These are phyloP conservation scores for Boletus insuetus DNA, from an alignment of 768 basidiomycete genomes.

Conservation along the genomic window DNA sequence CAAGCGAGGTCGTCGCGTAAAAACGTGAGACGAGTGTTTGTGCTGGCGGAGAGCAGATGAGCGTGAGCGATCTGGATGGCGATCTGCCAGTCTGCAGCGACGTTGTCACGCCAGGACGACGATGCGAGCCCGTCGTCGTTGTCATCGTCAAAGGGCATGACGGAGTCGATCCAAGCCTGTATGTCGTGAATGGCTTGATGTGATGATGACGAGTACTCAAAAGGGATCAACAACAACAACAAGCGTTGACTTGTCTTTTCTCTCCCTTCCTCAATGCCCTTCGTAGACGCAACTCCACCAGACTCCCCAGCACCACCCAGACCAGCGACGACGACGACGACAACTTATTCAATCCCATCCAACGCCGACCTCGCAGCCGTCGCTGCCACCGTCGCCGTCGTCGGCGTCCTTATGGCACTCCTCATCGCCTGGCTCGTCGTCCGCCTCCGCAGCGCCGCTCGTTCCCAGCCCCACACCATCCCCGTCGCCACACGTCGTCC, in stretches of 20 bases:
- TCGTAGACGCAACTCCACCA: background rate
- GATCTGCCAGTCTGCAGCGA: conserved; percentile 52
- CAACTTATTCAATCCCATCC: conserved; percentile 13
- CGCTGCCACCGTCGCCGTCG: conserved; percentile 24
- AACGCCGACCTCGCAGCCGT: conserved; percentile 20
- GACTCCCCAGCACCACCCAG: background rate
- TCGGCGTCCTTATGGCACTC: conserved; percentile 23
- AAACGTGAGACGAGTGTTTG: conserved; percentile 55
- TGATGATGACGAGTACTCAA: background rate
- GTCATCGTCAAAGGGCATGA: conserved; percentile 8
- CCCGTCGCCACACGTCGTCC: conserved; percentile 2
- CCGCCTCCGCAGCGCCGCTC: conserved; percentile 19
- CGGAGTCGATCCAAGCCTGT: background rate
- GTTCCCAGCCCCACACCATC: background rate
- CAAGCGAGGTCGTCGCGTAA: conserved; percentile 59
- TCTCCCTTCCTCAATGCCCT: background rate
- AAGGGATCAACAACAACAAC: background rate
- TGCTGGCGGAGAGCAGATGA: conserved; percentile 48
- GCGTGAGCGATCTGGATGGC: conserved; percentile 54
- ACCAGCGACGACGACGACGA: background rate
- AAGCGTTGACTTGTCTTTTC: background rate
- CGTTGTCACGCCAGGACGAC: conserved; percentile 50
- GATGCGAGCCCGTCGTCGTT: conserved; percentile 9
- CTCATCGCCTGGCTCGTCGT: conserved; percentile 27
- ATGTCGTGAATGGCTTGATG: background rate